Conservation (phyloP, 2,329 filamentous ascomycete species). For the Raffaelea albimanens region DNA sequence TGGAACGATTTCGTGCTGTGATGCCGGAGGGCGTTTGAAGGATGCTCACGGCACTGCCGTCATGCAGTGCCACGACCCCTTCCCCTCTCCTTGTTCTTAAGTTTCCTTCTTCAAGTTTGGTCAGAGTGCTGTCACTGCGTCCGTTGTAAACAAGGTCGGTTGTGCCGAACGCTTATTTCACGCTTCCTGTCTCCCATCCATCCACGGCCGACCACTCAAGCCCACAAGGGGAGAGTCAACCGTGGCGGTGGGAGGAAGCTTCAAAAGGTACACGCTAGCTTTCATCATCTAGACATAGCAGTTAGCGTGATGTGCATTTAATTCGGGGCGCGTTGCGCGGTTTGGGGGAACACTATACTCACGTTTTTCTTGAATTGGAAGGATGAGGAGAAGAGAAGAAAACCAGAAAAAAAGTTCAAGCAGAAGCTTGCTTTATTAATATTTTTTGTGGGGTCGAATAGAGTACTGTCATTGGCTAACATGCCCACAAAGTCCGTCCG, state of each 20-base stretch:
- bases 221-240: constrained; percentile 78
- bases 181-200: constrained; percentile 51
- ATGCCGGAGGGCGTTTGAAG: no score
- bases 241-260: constrained; percentile 56
- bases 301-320: no score
- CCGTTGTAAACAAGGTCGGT: constrained; percentile 90
- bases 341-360: constrained; percentile 33
- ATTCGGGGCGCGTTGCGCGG: constrained; percentile 3
- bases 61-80: no score
- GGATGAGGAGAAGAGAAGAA: constrained; percentile 58
- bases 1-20: no score
- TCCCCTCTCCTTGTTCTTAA: no score
- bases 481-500: no score
- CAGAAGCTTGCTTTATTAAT: background rate
- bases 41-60: no score
- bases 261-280: constrained; percentile 96
- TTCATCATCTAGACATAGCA: constrained; percentile 79
- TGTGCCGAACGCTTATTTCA: constrained; percentile 99
- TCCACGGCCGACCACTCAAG: constrained; percentile 75
- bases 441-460: constrained; percentile 17
- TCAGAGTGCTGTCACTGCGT: constrained; percentile 99
- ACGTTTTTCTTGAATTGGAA: constrained; percentile 98
- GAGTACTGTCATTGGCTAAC: constrained; percentile 11
- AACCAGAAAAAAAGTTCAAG: constrained; percentile 23
- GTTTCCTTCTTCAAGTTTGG: constrained; percentile 19